These are phyloP conservation scores for Crassisporium funariophilum DNA, from an alignment of 768 basidiomycete genomes.

Conservation along the genomic window DNA sequence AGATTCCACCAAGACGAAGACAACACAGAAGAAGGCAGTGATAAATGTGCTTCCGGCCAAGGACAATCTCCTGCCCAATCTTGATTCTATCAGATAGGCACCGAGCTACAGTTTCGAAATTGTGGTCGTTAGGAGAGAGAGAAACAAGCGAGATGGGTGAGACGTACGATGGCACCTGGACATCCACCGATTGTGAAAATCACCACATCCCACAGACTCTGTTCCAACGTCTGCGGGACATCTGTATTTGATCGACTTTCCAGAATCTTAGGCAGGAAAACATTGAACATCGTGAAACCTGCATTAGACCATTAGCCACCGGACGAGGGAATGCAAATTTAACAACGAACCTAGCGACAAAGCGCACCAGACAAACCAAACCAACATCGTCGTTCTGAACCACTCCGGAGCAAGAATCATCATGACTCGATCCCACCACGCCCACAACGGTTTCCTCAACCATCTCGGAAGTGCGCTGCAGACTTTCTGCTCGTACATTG, in stretches of 20 bases:
- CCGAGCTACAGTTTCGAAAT: conserved; percentile 56
- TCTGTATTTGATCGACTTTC: conserved; percentile 51
- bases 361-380: conserved; percentile 77
- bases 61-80: conserved; percentile 69
- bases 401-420: conserved; percentile 78
- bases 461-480: conserved; percentile 52
- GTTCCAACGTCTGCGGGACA: conserved; percentile 50
- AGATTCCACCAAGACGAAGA: conserved; percentile 63
- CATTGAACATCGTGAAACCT: conserved; percentile 94
- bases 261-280: conserved; percentile 83
- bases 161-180: conserved; percentile 78
- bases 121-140: background rate
- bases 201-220: conserved; percentile 82
- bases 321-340: background rate
- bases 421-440: conserved; percentile 67
- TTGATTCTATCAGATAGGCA: conserved; percentile 78
- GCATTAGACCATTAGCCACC: conserved; percentile 5
- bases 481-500: conserved; percentile 45
- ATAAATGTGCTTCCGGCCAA: conserved; percentile 74
- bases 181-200: conserved; percentile 84
- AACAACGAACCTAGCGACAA: conserved; percentile 69
- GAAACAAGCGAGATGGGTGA: background rate
- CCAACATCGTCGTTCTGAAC: conserved; percentile 72
- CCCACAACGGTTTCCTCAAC: conserved; percentile 59
- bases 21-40: conserved; percentile 73